Conservation (phyloP, 2,329 filamentous ascomycete genomes). For the Leptographium galeiforme region DNA sequence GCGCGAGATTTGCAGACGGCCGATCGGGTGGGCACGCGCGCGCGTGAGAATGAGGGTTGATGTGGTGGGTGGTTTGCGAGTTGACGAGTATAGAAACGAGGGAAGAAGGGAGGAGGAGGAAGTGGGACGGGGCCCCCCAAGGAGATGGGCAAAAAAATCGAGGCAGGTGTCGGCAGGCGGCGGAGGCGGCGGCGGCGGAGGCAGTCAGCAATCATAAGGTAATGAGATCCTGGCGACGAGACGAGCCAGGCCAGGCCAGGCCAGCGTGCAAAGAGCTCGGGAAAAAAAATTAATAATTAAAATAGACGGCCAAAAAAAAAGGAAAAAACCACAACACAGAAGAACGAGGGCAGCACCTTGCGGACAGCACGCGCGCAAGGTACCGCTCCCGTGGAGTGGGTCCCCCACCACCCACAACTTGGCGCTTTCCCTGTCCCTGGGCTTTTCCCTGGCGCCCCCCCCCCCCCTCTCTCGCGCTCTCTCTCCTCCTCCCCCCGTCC, state of each 20-base stretch:
- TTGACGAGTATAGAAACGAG: too few relatives aligned
- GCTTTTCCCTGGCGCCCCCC: not conserved
- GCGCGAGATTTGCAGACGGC: not conserved
- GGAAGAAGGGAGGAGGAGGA: conserved; percentile 9
- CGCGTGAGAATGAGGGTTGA: too few relatives aligned
- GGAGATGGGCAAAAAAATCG: not conserved
- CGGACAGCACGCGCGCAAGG: conserved; percentile 8
- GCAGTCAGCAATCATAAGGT: not conserved
- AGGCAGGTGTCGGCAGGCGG: not conserved
- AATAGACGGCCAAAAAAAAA: not conserved
- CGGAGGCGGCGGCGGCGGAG: not conserved
- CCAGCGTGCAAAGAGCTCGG: not conserved
- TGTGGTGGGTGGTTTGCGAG: too few relatives aligned
- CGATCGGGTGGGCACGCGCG: too few relatives aligned
- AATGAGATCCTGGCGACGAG: not conserved
- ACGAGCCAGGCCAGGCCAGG: not conserved
- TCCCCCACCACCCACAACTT: conserved; percentile 10
- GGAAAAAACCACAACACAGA: conserved; percentile 1
- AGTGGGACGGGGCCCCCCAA: conserved; percentile 5
- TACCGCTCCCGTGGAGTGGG: conserved; percentile 14
- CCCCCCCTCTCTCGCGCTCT: not conserved
- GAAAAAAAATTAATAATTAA: not conserved
- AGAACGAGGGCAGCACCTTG: not conserved
- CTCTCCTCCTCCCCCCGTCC: conserved; percentile 14
- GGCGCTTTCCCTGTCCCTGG: not conserved